Percentiles rank a stretch among this genome's conserved stretches.
Conservation (phyloP, 1,284 basidiomycete genomes). For the Coniferiporia weirii region DNA sequence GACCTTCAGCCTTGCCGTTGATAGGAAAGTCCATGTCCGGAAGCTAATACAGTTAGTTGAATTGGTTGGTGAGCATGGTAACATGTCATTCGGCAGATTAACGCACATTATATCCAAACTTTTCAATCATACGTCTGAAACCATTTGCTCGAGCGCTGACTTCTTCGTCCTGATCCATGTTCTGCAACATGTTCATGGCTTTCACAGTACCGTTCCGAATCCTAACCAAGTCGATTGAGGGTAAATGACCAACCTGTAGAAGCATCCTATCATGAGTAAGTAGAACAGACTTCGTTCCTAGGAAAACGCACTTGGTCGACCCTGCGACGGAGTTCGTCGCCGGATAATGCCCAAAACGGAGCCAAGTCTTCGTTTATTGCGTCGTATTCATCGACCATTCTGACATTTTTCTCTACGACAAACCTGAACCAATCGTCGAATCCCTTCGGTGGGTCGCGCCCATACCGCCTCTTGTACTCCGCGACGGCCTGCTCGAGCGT, state of each 20-base stretch:
- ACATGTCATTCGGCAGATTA: conserved; percentile 1
- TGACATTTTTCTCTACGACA: conserved; percentile 64
- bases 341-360: conserved; percentile 74
- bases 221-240: conserved; percentile 82
- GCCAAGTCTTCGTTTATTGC: conserved; percentile 72
- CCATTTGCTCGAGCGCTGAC: conserved; percentile 74
- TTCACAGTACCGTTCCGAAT: conserved; percentile 58
- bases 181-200: conserved; percentile 49
- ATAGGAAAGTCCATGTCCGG: conserved; percentile 90
- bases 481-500: conserved; percentile 68
- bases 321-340: conserved; percentile 66
- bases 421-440: conserved; percentile 91
- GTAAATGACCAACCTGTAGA: conserved; percentile 65
- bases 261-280: background rate
- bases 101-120: conserved; percentile 62
- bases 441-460: conserved; percentile 76
- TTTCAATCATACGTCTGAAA: conserved; percentile 68
- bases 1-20: conserved; percentile 88
- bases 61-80: conserved; percentile 2
- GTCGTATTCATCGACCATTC: conserved; percentile 90
- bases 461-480: conserved; percentile 78
- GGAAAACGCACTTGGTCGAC: conserved; percentile 52
- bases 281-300: background rate
- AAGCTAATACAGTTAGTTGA: conserved; percentile 42
- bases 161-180: conserved; percentile 57